phyloP scores from a whole-genome alignment of 495 filamentous ascomycete genomes.

The Penicillium taxi region DNA sequence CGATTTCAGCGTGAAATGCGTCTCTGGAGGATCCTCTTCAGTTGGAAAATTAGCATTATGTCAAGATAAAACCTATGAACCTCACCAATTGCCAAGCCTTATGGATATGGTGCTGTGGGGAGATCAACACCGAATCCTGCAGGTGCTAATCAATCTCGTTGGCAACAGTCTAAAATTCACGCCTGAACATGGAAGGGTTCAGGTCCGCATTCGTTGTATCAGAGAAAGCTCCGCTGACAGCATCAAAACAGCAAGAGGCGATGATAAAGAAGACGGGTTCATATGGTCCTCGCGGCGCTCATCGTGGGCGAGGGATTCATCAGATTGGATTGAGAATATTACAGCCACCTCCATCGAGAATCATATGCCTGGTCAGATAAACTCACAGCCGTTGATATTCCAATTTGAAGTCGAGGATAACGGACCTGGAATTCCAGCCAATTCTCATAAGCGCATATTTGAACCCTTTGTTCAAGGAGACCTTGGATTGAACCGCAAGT shows the following conservation, averaged over 20 bases:
- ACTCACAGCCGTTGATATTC: constrained; percentile 53
- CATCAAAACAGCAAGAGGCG: no score
- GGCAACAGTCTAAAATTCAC: constrained; percentile 93
- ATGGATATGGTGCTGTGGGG: constrained; percentile 78
- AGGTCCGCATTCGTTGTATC: constrained; percentile 63
- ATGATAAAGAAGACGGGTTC: not conserved
- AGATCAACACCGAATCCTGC: constrained; percentile 81
- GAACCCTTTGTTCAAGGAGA: constrained; percentile 94
- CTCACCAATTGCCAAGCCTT: constrained; percentile 22
- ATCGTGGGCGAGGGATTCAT: constrained; percentile 18
- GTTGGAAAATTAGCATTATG: not conserved
- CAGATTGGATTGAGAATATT: constrained; percentile 33
- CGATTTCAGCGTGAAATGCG: constrained; percentile 59
- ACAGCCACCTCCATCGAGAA: constrained; percentile 24
- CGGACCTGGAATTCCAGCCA: constrained; percentile 77
- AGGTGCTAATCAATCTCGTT: constrained; percentile 87
- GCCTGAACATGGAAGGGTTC: constrained; percentile 63
- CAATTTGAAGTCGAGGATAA: constrained; percentile 87
- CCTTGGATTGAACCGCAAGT: constrained; percentile 78
- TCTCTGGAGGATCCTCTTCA: constrained; percentile 11
- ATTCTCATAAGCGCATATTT: constrained; percentile 73
- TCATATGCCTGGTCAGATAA: no score
- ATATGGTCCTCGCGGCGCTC: not conserved
- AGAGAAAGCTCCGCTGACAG: constrained; percentile 9
- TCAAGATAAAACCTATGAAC: no score